Percentiles rank a stretch among this genome's conserved stretches.
Conservation (phyloP, 768 basidiomycete species). For the Pleurotus tuoliensis region DNA sequence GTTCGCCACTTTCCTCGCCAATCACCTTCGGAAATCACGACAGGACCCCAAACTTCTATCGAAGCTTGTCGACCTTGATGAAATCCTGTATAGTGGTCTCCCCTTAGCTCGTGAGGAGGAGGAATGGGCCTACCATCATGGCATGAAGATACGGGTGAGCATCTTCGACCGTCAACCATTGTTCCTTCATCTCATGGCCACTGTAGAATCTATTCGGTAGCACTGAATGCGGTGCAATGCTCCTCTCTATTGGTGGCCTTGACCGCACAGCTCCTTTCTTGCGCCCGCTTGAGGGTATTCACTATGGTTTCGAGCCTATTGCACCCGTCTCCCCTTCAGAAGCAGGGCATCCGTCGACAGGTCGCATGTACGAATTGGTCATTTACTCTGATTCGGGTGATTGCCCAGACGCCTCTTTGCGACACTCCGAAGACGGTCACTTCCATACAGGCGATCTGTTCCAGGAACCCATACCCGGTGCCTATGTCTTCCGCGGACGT, state of each 20-base stretch:
- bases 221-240: conserved; percentile 75
- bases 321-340: conserved; percentile 31
- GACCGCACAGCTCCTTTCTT: conserved; percentile 51
- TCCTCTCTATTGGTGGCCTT: conserved; percentile 53
- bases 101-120: conserved; percentile 65
- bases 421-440: conserved; percentile 55
- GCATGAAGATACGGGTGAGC: conserved; percentile 60
- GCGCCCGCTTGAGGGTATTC: conserved; percentile 54
- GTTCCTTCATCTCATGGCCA: conserved; percentile 17
- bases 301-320: conserved; percentile 65
- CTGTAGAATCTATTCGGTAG: conserved; percentile 74
- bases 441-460: conserved; percentile 86
- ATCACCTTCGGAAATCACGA: conserved; percentile 58
- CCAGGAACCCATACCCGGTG: conserved; percentile 53
- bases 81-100: conserved; percentile 65
- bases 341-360: conserved; percentile 49
- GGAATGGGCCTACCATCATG: conserved; percentile 62
- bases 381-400: conserved; percentile 65
- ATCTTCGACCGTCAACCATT: conserved; percentile 13
- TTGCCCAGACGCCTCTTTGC: conserved; percentile 59
- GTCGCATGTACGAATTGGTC: conserved; percentile 61
- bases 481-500: conserved; percentile 64
- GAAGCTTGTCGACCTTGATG: conserved; percentile 52
- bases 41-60: conserved; percentile 57
- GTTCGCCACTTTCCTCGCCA: conserved; percentile 66